Conservation (phyloP, 1,284 basidiomycete genomes). For the Ganoderma meredithae region DNA sequence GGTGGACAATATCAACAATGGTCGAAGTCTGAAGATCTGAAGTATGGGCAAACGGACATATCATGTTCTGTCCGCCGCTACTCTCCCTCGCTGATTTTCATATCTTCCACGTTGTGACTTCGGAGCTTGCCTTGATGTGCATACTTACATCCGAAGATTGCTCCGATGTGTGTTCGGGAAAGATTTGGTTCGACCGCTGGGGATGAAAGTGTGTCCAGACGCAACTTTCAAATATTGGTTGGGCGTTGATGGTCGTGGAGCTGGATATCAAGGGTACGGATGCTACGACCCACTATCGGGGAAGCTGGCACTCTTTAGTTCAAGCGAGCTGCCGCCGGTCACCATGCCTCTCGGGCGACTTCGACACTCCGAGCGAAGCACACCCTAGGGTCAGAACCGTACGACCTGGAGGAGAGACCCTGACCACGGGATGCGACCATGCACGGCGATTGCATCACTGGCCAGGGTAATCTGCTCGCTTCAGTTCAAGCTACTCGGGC, state of each 20-base stretch:
- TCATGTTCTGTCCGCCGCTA: neutral
- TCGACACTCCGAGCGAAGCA: neutral
- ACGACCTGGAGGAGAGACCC: neutral
- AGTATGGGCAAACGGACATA: neutral
- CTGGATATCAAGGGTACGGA: neutral
- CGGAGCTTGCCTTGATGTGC: neutral
- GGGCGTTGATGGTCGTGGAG: conserved; percentile 6
- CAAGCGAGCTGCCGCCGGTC: neutral
- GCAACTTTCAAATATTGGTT: neutral
- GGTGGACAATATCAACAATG: neutral
- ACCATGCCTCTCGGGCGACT: neutral
- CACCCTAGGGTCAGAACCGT: neutral
- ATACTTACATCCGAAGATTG: neutral
- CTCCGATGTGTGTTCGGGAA: neutral
- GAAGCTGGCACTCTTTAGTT: neutral
- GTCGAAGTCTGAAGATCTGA: neutral
- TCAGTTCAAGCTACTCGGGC: neutral
- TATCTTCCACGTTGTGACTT: neutral
- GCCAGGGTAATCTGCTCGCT: neutral
- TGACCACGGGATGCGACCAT: neutral
- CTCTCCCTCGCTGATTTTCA: neutral
- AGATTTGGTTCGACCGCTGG: neutral
- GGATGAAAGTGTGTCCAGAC: neutral
- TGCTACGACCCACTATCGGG: neutral
- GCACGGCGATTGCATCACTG: neutral